Base-by-base conservation (phyloP, 495 filamentous ascomycete genomes). In the Penicillium soppii region DNA sequence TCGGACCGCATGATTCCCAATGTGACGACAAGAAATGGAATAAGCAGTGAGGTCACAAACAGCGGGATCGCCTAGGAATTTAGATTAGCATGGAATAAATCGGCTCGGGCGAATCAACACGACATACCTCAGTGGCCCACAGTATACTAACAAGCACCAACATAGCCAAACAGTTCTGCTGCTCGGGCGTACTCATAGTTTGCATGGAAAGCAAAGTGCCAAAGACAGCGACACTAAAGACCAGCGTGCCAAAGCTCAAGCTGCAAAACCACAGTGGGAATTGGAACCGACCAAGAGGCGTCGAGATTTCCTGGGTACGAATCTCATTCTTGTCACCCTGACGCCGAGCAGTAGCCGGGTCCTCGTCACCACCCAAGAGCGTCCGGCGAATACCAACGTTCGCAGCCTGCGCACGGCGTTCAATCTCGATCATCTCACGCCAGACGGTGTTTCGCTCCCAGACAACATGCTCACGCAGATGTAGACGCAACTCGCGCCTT, bases 391-490 rank as follows among this genome's bases (percentile, higher is more conserved):
- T 71, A 13, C 94, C 95, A 53, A 99, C 80, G 53, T 92, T 96
- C 10, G 92, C 94, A 19, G 92, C 94, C 69, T 99, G 91, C 5
- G 91, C 90, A 73, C 95, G 94, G 19, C 94, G 79, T 73, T 99
- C 94, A 53, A 99, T 90, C 47, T 92, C 94, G 62, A 99, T 99
- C 83, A 99, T 92, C 56, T 99, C 94, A 67, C 95, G 77, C 94
- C 94, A 99, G 4, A 99, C 94, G 0, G 94, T 99, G 58, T 99
- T 99, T 39, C 94, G 81, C 62, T 99, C 94, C 95, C 95, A 99
- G 26, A 97, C 91, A 15, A 99, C 92, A 72, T 99, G 94, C 68
- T 99, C 94, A 57, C 94, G 77, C 23, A 99, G 77, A 66, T 99
- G 91, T 17, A 96, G 83, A 37, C 94, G 81, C 35, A 99, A 78